A percentile compares a stretch with the other conserved stretches of the same genome.
Conservation (phyloP, 176 grass and related monocot genomes). For the Aegilops tauschii region DNA sequence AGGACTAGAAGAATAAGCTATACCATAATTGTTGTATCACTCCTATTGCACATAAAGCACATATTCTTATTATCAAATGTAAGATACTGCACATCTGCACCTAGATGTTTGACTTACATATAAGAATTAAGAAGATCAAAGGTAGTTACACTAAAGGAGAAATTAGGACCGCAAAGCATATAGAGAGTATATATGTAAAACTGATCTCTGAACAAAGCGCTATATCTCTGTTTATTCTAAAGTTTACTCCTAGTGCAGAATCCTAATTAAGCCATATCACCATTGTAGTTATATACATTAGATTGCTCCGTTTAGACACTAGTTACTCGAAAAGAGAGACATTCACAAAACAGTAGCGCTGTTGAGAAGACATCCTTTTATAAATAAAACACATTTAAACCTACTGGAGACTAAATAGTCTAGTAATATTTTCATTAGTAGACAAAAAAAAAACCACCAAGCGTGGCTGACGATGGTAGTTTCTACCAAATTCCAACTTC, state of each 20-base stretch:
- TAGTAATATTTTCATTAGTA: not conserved
- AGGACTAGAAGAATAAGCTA: not conserved
- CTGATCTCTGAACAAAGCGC: not conserved
- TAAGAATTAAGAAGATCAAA: not conserved
- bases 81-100: not conserved
- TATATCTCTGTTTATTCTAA: not conserved
- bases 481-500: not conserved
- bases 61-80: slow-evolving; percentile 3
- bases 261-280: not conserved
- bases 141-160: not conserved
- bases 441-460: not conserved
- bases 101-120: not conserved
- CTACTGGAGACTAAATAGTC: not conserved
- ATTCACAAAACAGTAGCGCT: not conserved
- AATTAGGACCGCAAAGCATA: not conserved
- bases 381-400: not conserved
- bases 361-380: not conserved
- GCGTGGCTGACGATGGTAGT: not conserved
- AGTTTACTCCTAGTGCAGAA: not conserved
- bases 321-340: not conserved
- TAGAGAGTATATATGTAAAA: not conserved
- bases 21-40: not conserved
- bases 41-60: slow-evolving; percentile 13
- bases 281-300: not conserved
- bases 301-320: not conserved